Conservation (phyloP, 768 basidiomycete genomes). For the Serendipita indica region DNA sequence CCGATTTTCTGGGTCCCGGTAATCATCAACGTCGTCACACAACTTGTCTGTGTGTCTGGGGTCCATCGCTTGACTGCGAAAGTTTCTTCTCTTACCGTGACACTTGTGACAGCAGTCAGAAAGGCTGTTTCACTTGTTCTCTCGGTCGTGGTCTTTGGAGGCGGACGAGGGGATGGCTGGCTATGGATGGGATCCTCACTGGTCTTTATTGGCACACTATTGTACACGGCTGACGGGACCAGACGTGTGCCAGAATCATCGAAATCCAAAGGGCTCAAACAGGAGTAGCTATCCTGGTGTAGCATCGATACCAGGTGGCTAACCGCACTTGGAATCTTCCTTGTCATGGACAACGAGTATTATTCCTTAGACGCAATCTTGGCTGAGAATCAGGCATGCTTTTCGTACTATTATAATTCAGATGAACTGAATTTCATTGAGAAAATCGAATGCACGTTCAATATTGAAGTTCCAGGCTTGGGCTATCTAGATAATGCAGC, state of each 20-base stretch:
- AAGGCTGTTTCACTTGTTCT: constrained; percentile 66
- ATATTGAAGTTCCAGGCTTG: constrained; percentile 66
- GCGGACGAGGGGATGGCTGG: constrained; percentile 23
- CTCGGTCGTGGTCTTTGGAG: constrained; percentile 39
- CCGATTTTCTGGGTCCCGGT: constrained; percentile 52
- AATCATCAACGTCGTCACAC: constrained; percentile 63
- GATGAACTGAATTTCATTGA: constrained; percentile 25
- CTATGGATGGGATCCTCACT: constrained; percentile 58
- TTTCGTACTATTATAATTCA: background rate
- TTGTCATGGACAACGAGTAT: constrained; percentile 81
- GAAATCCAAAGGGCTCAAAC: background rate
- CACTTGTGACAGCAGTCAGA: constrained; percentile 63
- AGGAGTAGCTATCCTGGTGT: background rate
- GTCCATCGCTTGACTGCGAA: constrained; percentile 74
- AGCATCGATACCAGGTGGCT: background rate
- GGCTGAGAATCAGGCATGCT: constrained; percentile 68
- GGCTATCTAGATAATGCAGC: constrained; percentile 80
- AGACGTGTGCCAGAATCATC: constrained; percentile 15
- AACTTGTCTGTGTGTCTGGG: constrained; percentile 71
- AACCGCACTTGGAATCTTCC: background rate
- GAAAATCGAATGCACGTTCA: constrained; percentile 93
- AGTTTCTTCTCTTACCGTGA: constrained; percentile 60
- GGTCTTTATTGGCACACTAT: constrained; percentile 57
- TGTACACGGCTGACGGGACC: constrained; percentile 36
- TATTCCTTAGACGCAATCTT: constrained; percentile 85